Base-by-base conservation (phyloP, 805 yeast species). In the Vanderwaltozyma tropicalis region DNA sequence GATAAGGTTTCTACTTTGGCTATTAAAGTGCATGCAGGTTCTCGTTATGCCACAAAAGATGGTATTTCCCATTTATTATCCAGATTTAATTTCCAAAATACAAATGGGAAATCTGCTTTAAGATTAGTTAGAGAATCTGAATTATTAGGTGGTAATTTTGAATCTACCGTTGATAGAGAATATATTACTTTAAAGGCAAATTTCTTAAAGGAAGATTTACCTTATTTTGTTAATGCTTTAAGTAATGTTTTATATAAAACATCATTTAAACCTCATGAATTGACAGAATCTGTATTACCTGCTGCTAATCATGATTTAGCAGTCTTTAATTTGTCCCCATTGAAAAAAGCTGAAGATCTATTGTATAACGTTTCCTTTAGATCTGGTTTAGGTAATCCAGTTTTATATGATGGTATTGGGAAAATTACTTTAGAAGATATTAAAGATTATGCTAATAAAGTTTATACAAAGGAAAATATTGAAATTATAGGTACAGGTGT, bases 61-160 rank as follows among this genome's bases (percentile, higher is more conserved):
- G 98, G 97, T 66, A 66, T 81, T 49, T 71, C 96, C 32, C 96
- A 89, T 64, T 66, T 87, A 47, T 72, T 88, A 55, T 75, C 89
- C 55, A 76, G 86, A 63, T 87, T 77, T 63, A 80, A 80, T 53
- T 92, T 81, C 71, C 76, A 81, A 59, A 80, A 82, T 72, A 86
- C 95, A 40, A 70, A 71, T 44, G 62, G 76, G 52, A 85, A 86
- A 63, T 81, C 96, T 15, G 95, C 92, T 18, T 72, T 92, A 60
- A 83, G 97, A 69, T 71, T 88, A 56, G 82, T 87, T 57, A 83
- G 98, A 67, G 98, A 92, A 68, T 68, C 88, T 36, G 98, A 89
- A 69, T 75, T 92, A 48, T 71, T 89, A 48, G 97, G 98, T 50
- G 97, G 95, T 59, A 65, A 64, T 43, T 74, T 86, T 63, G 57